phyloP scores from a whole-genome alignment of 2,329 filamentous ascomycete species.

The Colletotrichum trifolii region DNA sequence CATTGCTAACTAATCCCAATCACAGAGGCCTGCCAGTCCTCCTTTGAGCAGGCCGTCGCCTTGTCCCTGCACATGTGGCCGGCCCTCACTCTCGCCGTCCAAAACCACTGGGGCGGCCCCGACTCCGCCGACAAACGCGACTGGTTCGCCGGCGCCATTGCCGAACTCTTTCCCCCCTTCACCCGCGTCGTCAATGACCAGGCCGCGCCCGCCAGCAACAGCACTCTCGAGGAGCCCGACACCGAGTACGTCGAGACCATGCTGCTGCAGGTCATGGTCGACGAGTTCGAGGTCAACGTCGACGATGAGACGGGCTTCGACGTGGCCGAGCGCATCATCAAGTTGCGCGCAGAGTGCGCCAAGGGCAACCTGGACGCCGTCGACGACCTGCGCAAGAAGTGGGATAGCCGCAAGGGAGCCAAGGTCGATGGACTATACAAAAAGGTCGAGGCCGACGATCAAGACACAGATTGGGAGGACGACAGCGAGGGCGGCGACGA shows the following conservation, averaged over 20 bases:
- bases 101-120: slow-evolving; percentile 88
- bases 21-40: slow-evolving; percentile 54
- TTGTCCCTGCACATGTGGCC: slow-evolving; percentile 89
- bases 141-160: slow-evolving; percentile 92
- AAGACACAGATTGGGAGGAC: slow-evolving; percentile 71
- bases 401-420: slow-evolving; percentile 70
- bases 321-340: slow-evolving; percentile 79
- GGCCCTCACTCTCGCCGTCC: slow-evolving; percentile 85
- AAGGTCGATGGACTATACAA: slow-evolving; percentile 65
- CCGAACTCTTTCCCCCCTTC: slow-evolving; percentile 82
- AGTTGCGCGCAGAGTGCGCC: slow-evolving; percentile 71
- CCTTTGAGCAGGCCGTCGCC: slow-evolving; percentile 89
- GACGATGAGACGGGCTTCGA: slow-evolving; percentile 87
- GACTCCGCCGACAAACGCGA: slow-evolving; percentile 89
- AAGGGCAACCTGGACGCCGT: slow-evolving; percentile 75
- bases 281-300: slow-evolving; percentile 93
- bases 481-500: slow-evolving; percentile 67
- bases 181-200: slow-evolving; percentile 49
- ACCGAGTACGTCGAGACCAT: slow-evolving; percentile 84
- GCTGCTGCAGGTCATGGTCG: slow-evolving; percentile 89
- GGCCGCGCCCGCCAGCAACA: slow-evolving; percentile 38
- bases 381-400: slow-evolving; percentile 70
- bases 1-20: not conserved
- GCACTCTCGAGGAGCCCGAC: slow-evolving; percentile 66
- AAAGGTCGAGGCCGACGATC: slow-evolving; percentile 64